These are phyloP conservation scores for Penicillium sp. DNA, from an alignment of 2,329 filamentous ascomycete genomes.

Conservation along the genomic window DNA sequence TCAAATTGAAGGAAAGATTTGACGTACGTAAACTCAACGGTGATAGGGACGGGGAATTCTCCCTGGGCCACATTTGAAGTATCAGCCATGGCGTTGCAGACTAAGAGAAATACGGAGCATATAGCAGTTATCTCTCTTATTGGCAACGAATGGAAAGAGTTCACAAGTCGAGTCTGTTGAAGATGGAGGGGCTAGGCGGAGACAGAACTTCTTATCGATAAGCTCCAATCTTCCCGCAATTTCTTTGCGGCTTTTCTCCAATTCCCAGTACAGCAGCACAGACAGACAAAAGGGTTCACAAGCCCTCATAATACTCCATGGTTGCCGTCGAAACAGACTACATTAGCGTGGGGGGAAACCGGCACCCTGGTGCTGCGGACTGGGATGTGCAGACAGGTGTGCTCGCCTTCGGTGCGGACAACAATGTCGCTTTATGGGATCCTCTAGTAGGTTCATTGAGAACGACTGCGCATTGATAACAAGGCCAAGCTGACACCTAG, in stretches of 20 bases:
- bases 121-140: background rate
- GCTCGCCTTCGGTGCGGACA: slow-evolving; percentile 84
- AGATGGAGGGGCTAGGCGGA: slow-evolving; percentile 17
- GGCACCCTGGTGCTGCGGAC: slow-evolving; percentile 84
- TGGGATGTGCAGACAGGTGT: slow-evolving; percentile 70
- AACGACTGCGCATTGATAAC: background rate
- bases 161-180: background rate
- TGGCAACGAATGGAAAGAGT: background rate
- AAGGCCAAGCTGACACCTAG: slow-evolving; percentile 12
- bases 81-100: slow-evolving; percentile 3
- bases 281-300: background rate
- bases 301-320: slow-evolving; percentile 29
- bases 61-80: slow-evolving; percentile 7
- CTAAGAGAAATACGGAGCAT: background rate
- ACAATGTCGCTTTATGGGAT: slow-evolving; percentile 84
- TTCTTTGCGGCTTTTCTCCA: slow-evolving; percentile 21
- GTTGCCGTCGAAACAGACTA: slow-evolving; percentile 46
- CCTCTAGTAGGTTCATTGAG: slow-evolving; percentile 60
- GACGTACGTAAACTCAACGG: slow-evolving; percentile 70
- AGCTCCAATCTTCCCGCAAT: slow-evolving; percentile 26
- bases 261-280: slow-evolving; percentile 2
- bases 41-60: slow-evolving; percentile 52
- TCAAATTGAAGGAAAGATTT: slow-evolving; percentile 4
- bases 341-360: slow-evolving; percentile 80
- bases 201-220: slow-evolving; percentile 39